phyloP scores from a whole-genome alignment of 352 stramenopile species.

The Phytophthora agathidicida region DNA sequence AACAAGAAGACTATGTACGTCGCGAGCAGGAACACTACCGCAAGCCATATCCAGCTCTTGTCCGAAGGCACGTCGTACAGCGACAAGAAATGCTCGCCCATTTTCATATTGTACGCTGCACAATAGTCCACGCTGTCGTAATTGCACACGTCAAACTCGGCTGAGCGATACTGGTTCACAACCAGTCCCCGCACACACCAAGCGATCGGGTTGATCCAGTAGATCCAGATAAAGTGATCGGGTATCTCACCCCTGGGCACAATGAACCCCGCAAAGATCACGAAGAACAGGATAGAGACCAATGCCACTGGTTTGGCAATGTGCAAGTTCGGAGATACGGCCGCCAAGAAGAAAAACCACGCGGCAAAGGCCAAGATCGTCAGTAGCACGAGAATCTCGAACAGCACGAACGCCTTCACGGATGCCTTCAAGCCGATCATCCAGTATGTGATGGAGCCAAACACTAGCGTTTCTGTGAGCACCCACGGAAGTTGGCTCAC shows the following conservation, averaged over 20 bases:
- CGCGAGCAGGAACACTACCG: constrained; percentile 43
- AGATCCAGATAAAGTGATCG: constrained; percentile 68
- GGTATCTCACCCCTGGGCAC: constrained; percentile 59
- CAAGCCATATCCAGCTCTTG: constrained; percentile 53
- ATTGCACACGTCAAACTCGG: constrained; percentile 39
- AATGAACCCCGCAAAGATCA: constrained; percentile 71
- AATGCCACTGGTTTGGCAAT: constrained; percentile 67
- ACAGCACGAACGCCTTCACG: constrained; percentile 33
- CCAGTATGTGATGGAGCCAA: constrained; percentile 88
- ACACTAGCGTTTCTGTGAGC: constrained; percentile 75
- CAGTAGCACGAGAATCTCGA: constrained; percentile 47
- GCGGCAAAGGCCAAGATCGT: constrained; percentile 59
- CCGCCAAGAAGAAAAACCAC: constrained; percentile 67
- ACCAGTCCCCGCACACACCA: constrained; percentile 58
- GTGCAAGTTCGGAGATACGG: constrained; percentile 41
- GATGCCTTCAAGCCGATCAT: constrained; percentile 64
- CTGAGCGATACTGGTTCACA: constrained; percentile 59
- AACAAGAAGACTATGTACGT: constrained; percentile 48
- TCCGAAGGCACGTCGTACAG: constrained; percentile 56
- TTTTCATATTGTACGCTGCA: constrained; percentile 23
- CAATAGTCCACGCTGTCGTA: constrained; percentile 57
- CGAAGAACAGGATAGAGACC: constrained; percentile 61
- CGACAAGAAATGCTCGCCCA: constrained; percentile 51
- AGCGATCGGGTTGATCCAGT: constrained; percentile 74
- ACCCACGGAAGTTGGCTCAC: constrained; percentile 52